Conservation (phyloP, 371 early-diverging fungal genomes). For the Mortierella sp. region DNA sequence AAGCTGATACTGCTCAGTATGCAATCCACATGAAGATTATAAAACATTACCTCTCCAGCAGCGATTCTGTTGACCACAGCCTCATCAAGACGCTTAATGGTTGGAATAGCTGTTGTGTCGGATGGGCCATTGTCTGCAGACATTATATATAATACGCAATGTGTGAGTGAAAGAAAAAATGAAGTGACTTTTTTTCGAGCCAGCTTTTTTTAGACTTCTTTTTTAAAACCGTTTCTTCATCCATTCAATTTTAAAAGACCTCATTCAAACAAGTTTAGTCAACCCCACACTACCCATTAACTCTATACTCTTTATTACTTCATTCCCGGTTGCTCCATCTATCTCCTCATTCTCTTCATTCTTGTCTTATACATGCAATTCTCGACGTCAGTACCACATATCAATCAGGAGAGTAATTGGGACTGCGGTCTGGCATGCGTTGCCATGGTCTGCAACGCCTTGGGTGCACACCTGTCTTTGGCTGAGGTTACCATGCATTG, state of each 20-base stretch:
- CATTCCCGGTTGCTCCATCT: no score
- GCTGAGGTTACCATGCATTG: constrained; percentile 49
- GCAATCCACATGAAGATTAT: constrained; percentile 7
- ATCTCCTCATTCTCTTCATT: not conserved
- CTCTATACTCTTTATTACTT: not conserved
- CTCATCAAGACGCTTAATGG: constrained; percentile 79
- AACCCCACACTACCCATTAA: not conserved
- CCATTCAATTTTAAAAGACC: not conserved
- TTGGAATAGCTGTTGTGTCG: constrained; percentile 38
- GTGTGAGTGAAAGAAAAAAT: not conserved
- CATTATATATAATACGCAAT: constrained; percentile 6
- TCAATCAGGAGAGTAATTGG: constrained; percentile 64
- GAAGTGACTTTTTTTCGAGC: not conserved
- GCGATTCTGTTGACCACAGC: constrained; percentile 94
- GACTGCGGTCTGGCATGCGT: constrained; percentile 92
- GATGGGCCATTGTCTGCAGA: constrained; percentile 11
- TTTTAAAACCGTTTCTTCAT: constrained; percentile 3
- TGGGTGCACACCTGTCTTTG: constrained; percentile 42
- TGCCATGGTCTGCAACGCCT: constrained; percentile 78
- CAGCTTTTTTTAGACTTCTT: not conserved
- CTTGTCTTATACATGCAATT: constrained; percentile 16
- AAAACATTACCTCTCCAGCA: constrained; percentile 86
- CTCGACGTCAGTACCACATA: constrained; percentile 46
- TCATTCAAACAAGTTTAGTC: not conserved
- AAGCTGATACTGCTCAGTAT: not conserved